phyloP scores from a whole-genome alignment of 768 basidiomycete genomes.

The Baorangia bicolor region DNA sequence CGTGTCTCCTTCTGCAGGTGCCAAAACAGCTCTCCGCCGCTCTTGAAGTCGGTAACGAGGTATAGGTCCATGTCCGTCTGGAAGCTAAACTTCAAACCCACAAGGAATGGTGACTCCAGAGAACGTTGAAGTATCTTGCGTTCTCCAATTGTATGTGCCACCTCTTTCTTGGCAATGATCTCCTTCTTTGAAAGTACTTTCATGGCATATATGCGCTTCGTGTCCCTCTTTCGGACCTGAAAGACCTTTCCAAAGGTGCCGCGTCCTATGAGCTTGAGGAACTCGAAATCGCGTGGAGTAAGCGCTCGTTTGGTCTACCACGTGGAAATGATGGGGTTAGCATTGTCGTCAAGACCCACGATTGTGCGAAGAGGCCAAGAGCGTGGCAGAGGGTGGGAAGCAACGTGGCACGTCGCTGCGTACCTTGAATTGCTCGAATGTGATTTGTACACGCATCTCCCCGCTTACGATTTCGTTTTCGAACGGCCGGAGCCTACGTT shows the following conservation, averaged over 20 bases:
- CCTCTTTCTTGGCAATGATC: constrained; percentile 98
- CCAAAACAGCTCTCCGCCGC: constrained; percentile 98
- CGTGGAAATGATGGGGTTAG: constrained; percentile 18
- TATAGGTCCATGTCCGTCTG: constrained; percentile 95
- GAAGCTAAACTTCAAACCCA: constrained; percentile 97
- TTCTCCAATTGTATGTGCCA: constrained; percentile 98
- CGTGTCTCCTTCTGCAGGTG: constrained; percentile 95
- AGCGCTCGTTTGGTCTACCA: constrained; percentile 78
- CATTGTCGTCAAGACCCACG: constrained; percentile 19
- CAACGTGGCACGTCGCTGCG: constrained; percentile 15
- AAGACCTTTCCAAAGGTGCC: constrained; percentile 99
- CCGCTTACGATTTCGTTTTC: constrained; percentile 85
- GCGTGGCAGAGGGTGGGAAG: constrained; percentile 27
- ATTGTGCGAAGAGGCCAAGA: constrained; percentile 25
- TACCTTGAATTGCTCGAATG: constrained; percentile 90
- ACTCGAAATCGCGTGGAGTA: constrained; percentile 96
- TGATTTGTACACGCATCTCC: constrained; percentile 92
- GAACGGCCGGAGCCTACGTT: constrained; percentile 62
- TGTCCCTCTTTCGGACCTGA: constrained; percentile 98
- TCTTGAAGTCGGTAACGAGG: constrained; percentile 98
- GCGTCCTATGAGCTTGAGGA: constrained; percentile 96
- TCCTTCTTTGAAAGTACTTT: constrained; percentile 99
- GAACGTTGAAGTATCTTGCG: constrained; percentile 97
- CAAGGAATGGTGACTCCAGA: constrained; percentile 92
- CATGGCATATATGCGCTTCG: constrained; percentile 99